These are phyloP conservation scores for Ophiostoma himal-ulmi DNA, from an alignment of 2,329 filamentous ascomycete species.

Conservation along the genomic window DNA sequence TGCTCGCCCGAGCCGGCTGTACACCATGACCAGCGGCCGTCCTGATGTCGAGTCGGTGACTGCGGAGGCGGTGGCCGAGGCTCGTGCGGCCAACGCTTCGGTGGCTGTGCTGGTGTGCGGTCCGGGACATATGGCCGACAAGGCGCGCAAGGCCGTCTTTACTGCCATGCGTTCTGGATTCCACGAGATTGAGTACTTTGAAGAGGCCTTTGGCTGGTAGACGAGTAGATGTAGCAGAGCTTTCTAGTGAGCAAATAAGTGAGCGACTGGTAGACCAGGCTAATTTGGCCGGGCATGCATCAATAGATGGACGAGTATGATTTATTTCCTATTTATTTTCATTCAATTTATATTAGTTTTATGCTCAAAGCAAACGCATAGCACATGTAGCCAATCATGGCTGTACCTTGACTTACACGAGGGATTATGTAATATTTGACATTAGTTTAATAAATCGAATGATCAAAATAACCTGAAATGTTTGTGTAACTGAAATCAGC, in stretches of 20 bases:
- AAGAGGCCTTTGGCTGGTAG: slow-evolving; percentile 27
- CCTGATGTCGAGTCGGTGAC: slow-evolving; percentile 22
- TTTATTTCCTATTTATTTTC: background rate
- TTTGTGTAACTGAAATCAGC: background rate
- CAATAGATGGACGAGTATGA: background rate
- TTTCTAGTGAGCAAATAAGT: background rate
- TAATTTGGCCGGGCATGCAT: background rate
- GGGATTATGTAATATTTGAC: background rate
- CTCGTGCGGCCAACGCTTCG: slow-evolving; percentile 11
- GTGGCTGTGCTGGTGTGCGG: slow-evolving; percentile 26
- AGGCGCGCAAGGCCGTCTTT: slow-evolving; percentile 19
- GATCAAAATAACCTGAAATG: background rate
- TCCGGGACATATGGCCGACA: slow-evolving; percentile 23
- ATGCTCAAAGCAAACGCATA: too few species aligned
- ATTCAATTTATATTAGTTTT: background rate
- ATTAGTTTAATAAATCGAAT: background rate
- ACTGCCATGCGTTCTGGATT: slow-evolving; percentile 17
- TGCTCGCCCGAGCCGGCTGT: background rate
- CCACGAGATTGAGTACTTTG: slow-evolving; percentile 24
- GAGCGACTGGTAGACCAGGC: background rate
- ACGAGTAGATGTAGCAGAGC: background rate
- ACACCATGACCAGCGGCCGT: slow-evolving; percentile 20
- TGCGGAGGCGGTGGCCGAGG: slow-evolving; percentile 15
- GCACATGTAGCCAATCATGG: too few species aligned
- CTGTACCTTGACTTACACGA: too few species aligned